Base-by-base conservation (phyloP, 768 basidiomycete genomes). In the Leucocoprinus birnbaumii region DNA sequence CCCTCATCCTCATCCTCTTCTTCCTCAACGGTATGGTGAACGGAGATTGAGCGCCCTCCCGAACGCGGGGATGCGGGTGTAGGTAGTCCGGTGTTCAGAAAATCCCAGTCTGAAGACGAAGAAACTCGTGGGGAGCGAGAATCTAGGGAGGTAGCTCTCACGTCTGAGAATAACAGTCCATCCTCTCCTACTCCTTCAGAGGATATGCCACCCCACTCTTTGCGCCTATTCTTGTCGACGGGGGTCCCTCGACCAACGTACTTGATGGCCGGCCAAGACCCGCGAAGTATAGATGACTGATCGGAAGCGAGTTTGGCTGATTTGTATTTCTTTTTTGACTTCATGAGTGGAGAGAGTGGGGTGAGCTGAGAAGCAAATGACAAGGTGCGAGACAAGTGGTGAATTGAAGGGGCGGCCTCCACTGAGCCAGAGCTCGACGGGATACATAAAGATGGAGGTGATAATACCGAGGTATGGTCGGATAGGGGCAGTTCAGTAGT, bases 211-310 rank as follows among this genome's bases (percentile, higher is more conserved):
- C 72, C 73, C 80, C 79, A 81, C 61, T 79, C 74, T 21, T 71
- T 66, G 22, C 73, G 63, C 49, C 79, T 66, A 34, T 63, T 71
- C 14, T 65, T 71, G 58, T 80, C 78, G 16, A 79, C 71, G 1
- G 78, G 80, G 1, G 80, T 81, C 1, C 79, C 79, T 19, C 77
- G 68, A 10, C 76, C 78, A 5, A 78, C 72, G 57, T 78, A 78
- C 45, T 67, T 68, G 37, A 73, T 63, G 16, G 75, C 63, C 0
- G 77, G 77, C 75, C 76, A 78, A 1, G 80, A 75, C 4, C 75
- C 74, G 8, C 72, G 64, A 11, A 67, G 59, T n/a, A 65, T 58
- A 0, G 69, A 61, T 1, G 66, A 58, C 4, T 68, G 66, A 18
- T 63, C 54, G 16, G 68, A 62, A 3, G 68, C 59, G 27, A 59